Evolutionary conservation across 345 rosid genomes (phyloP).

Genomic region (Ceriops zippeliana): DNA sequence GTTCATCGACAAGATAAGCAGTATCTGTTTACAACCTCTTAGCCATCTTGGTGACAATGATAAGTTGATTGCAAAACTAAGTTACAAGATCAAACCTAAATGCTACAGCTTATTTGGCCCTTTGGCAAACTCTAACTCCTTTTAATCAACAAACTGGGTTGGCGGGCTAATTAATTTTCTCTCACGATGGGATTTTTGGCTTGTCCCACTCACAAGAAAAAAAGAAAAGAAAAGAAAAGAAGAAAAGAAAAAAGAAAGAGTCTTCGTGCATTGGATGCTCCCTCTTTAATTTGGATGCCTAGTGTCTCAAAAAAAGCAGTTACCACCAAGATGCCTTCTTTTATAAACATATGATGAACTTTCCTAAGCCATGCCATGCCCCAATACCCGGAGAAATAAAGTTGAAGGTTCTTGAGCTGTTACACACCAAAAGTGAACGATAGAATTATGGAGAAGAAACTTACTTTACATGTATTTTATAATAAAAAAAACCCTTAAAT

Average conservation of each 20-base stretch:
- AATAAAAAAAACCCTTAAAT: no score
- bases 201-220: not conserved
- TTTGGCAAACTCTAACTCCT: not conserved
- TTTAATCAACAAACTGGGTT: not conserved
- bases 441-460: not conserved
- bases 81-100: not conserved
- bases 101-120: conserved; percentile 1
- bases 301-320: not conserved
- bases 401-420: not conserved
- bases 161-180: not conserved
- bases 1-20: not conserved
- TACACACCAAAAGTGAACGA: conserved; percentile 7
- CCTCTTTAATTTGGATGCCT: not conserved
- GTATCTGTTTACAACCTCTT: not conserved
- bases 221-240: not conserved
- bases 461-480: not conserved
- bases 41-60: not conserved
- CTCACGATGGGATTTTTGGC: not conserved
- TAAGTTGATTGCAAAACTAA: not conserved
- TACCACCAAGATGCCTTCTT: not conserved
- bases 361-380: not conserved
- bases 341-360: not conserved
- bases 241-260: conserved; percentile 2
- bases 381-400: conserved; percentile 11
- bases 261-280: conserved; percentile 33